Evolutionary conservation across 805 yeast species (phyloP).

Genomic region (Candida silvicultrix): DNA sequence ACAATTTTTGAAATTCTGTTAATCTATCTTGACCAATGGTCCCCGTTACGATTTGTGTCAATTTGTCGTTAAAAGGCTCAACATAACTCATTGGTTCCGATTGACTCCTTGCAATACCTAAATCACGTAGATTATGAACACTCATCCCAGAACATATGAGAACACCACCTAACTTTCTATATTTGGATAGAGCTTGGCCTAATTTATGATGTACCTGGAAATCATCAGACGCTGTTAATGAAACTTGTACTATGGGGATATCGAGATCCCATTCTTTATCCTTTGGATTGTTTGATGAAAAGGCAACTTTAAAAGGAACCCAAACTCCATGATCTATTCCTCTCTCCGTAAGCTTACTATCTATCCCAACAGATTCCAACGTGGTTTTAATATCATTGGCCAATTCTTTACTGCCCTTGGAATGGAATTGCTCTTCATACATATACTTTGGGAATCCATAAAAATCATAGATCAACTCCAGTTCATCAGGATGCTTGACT

Average conservation of each 20-base stretch:
- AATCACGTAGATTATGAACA: slow-evolving; percentile 66
- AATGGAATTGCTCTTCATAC: slow-evolving; percentile 58
- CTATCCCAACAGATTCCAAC: slow-evolving; percentile 37
- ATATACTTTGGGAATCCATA: slow-evolving; percentile 62
- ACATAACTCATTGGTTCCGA: slow-evolving; percentile 39
- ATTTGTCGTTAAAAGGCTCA: slow-evolving; percentile 41
- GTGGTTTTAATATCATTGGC: slow-evolving; percentile 38
- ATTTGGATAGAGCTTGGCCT: slow-evolving; percentile 47
- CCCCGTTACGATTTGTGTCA: slow-evolving; percentile 32
- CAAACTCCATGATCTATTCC: slow-evolving; percentile 83
- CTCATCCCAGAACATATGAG: slow-evolving; percentile 72
- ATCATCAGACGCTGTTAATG: slow-evolving; percentile 26
- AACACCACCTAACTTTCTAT: slow-evolving; percentile 45
- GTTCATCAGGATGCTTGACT: slow-evolving; percentile 28
- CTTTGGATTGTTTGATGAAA: slow-evolving; percentile 30
- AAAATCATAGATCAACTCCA: slow-evolving; percentile 66
- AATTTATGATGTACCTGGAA: slow-evolving; percentile 43
- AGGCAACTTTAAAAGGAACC: slow-evolving; percentile 75
- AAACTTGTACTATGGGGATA: slow-evolving; percentile 36
- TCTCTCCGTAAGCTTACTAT: slow-evolving; percentile 39
- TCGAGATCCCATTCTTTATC: slow-evolving; percentile 22
- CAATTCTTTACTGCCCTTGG: slow-evolving; percentile 35
- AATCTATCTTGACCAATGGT: slow-evolving; percentile 27
- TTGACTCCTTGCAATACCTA: slow-evolving; percentile 26
- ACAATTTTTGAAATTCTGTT: slow-evolving; percentile 30